These are phyloP conservation scores for Mikania micrantha DNA, from an alignment of 129 eudicot genomes.

Conservation along the genomic window DNA sequence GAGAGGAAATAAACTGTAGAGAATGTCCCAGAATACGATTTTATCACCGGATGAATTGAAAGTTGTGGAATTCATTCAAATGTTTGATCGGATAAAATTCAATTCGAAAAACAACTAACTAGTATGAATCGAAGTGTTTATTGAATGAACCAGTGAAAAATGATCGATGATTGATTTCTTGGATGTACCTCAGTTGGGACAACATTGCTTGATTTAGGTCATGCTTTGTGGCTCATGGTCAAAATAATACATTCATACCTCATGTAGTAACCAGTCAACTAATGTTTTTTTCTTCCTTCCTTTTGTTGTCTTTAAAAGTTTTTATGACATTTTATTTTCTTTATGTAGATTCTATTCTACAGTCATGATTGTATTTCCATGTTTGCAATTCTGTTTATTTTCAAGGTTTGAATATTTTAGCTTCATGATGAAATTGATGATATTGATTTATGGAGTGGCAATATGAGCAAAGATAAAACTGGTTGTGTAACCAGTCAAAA, in stretches of 20 bases:
- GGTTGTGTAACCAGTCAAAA: background rate
- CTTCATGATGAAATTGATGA: background rate
- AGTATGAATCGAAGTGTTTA: conserved; percentile 45
- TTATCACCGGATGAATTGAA: too few species aligned
- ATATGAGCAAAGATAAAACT: background rate
- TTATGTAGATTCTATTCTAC: conserved; percentile 60
- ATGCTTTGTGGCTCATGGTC: conserved; percentile 71
- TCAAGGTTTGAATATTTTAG: conserved; percentile 50
- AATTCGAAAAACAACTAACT: too few species aligned
- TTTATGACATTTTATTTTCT: background rate
- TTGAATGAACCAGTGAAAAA: too few species aligned
- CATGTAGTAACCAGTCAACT: conserved; percentile 61
- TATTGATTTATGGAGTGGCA: background rate
- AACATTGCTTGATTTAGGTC: conserved; percentile 64
- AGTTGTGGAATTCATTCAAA: too few species aligned
- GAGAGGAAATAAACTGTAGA: conserved; percentile 2
- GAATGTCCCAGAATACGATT: background rate
- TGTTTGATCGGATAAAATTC: background rate
- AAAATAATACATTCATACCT: conserved; percentile 72
- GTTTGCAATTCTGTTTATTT: conserved; percentile 57
- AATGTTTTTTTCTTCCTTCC: background rate
- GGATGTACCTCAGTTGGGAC: conserved; percentile 73
- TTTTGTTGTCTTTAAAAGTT: background rate
- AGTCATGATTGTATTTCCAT: conserved; percentile 88
- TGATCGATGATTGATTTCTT: conserved; percentile 80